phyloP scores from a whole-genome alignment of 2,329 filamentous ascomycete genomes.

The Ilyonectria robusta region DNA sequence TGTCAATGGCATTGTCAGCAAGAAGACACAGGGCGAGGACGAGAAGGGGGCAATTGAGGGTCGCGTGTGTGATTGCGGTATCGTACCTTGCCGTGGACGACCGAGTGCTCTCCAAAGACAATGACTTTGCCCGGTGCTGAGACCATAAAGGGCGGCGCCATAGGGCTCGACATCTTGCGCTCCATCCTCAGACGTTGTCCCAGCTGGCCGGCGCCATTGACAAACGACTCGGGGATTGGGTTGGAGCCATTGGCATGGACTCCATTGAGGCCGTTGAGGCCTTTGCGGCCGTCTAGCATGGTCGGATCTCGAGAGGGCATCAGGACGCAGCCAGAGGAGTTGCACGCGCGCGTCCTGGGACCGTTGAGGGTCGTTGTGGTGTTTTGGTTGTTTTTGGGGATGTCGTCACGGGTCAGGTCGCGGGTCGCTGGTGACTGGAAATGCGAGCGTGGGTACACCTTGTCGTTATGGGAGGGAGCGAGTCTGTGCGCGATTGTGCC shows the following conservation, averaged over 20 bases:
- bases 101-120: conserved; percentile 96
- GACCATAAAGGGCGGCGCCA: conserved; percentile 95
- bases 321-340: conserved; percentile 23
- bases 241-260: conserved; percentile 41
- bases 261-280: conserved; percentile 35
- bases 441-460: conserved; percentile 34
- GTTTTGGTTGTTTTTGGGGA: conserved; percentile 9
- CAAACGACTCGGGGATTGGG: conserved; percentile 47
- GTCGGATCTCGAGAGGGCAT: conserved; percentile 41
- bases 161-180: conserved; percentile 73
- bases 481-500: conserved; percentile 27
- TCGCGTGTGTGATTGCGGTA: conserved; percentile 2
- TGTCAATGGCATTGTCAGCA: conserved; percentile 38
- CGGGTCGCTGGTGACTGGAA: conserved; percentile 19
- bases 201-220: conserved; percentile 54
- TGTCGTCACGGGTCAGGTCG: conserved; percentile 26
- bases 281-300: conserved; percentile 45
- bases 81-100: conserved; percentile 93
- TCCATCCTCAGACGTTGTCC: conserved; percentile 57
- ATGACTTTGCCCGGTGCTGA: conserved; percentile 99
- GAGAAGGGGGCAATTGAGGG: background rate
- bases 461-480: conserved; percentile 22
- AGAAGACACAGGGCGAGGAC: conserved; percentile 12
- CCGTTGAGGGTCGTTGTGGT: conserved; percentile 10
- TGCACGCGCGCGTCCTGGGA: conserved; percentile 29